A percentile compares a stretch with the other conserved stretches of the same genome.
phyloP scores from a whole-genome alignment of 2,329 filamentous ascomycete species.

The Pseudogymnoascus sp. region DNA sequence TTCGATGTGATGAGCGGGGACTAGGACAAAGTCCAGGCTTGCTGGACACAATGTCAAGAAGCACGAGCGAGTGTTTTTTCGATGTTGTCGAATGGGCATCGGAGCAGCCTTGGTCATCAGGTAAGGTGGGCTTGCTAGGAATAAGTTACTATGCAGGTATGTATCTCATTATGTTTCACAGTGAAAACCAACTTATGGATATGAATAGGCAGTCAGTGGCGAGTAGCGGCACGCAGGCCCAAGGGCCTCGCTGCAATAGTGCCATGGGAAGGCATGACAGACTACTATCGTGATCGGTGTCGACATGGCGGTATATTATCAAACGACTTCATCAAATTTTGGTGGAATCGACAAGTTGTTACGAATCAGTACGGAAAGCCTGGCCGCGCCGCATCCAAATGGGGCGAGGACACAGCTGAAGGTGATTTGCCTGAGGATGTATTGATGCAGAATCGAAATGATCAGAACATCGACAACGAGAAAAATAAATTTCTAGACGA shows the following conservation, averaged over 20 bases:
- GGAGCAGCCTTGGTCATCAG: slow-evolving; percentile 44
- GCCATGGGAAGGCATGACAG: slow-evolving; percentile 51
- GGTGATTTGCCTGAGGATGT: slow-evolving; percentile 48
- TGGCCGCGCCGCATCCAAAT: slow-evolving; percentile 37
- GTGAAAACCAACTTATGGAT: background rate
- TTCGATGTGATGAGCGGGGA: slow-evolving; percentile 45
- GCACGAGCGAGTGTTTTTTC: slow-evolving; percentile 46
- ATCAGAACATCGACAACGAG: slow-evolving; percentile 41
- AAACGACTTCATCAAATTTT: slow-evolving; percentile 54
- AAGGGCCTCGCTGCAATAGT: slow-evolving; percentile 46
- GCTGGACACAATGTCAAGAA: slow-evolving; percentile 47
- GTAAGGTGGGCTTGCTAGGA: slow-evolving; percentile 45
- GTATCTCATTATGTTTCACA: background rate
- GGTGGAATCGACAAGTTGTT: slow-evolving; percentile 63
- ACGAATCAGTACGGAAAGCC: slow-evolving; percentile 61
- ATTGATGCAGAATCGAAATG: slow-evolving; percentile 33
- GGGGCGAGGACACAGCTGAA: slow-evolving; percentile 44
- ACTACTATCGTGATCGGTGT: slow-evolving; percentile 52
- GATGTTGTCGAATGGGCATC: slow-evolving; percentile 48
- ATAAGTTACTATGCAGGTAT: slow-evolving; percentile 46
- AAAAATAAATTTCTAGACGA: slow-evolving; percentile 42
- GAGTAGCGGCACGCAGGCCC: slow-evolving; percentile 45
- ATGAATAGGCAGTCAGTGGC: slow-evolving; percentile 41
- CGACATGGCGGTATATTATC: slow-evolving; percentile 57
- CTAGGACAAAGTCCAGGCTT: slow-evolving; percentile 46